Percentiles rank a stretch among this genome's conserved stretches.
These are phyloP conservation scores for Jatropha podagrica DNA, from an alignment of 441 rosid genomes.

Conservation along the genomic window DNA sequence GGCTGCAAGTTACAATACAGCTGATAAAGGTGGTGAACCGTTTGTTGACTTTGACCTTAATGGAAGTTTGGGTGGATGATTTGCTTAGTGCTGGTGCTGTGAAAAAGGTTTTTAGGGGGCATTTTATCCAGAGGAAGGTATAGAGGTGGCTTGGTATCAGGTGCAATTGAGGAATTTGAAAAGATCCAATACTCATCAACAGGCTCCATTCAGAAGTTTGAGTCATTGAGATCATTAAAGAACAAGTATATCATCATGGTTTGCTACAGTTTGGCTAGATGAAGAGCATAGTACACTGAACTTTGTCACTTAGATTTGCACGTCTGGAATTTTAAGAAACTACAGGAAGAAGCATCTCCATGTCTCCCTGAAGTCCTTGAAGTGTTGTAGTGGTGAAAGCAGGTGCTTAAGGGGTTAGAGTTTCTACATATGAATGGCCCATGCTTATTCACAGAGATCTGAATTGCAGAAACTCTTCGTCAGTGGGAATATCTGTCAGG, in stretches of 20 bases:
- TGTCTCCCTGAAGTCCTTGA: slow-evolving; percentile 68
- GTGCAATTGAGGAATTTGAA: slow-evolving; percentile 51
- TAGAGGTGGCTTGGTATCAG: slow-evolving; percentile 80
- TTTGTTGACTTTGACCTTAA: no score
- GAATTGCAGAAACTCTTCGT: slow-evolving; percentile 70
- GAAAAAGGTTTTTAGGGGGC: slow-evolving; percentile 65
- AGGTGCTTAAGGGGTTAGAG: slow-evolving; percentile 63
- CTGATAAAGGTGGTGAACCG: background rate
- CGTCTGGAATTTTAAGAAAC: slow-evolving; percentile 60
- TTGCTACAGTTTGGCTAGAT: slow-evolving; percentile 60
- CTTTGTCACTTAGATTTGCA: slow-evolving; percentile 71
- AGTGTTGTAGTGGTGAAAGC: slow-evolving; percentile 48
- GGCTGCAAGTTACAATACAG: background rate
- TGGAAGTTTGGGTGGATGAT: slow-evolving; percentile 27
- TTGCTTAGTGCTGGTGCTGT: slow-evolving; percentile 65
- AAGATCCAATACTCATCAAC: slow-evolving; percentile 50
- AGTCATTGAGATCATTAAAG: slow-evolving; percentile 56
- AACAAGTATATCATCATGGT: slow-evolving; percentile 64
- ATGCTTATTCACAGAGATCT: slow-evolving; percentile 67
- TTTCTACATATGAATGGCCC: slow-evolving; percentile 67
- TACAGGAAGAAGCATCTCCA: slow-evolving; percentile 73
- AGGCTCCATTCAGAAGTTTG: slow-evolving; percentile 60
- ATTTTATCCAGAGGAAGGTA: slow-evolving; percentile 71
- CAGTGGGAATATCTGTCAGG: slow-evolving; percentile 69
- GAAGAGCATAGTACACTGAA: slow-evolving; percentile 44